Percentiles rank a stretch among this genome's conserved stretches.
These are phyloP conservation scores for Erysimum pusillum DNA, from an alignment of 441 rosid species.

Conservation along the genomic window DNA sequence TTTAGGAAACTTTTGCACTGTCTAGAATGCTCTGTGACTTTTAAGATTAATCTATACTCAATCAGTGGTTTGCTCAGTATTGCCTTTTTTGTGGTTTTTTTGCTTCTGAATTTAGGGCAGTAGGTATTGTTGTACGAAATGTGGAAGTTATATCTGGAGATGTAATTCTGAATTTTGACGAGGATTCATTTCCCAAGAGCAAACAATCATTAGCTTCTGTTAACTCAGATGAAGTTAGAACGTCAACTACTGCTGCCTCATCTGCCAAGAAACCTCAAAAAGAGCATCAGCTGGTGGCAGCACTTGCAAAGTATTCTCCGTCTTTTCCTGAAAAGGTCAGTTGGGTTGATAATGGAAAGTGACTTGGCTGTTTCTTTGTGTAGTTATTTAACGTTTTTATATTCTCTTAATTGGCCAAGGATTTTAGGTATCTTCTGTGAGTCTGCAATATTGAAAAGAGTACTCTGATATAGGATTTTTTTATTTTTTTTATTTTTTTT, in stretches of 20 bases:
- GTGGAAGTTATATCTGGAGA: slow-evolving; percentile 81
- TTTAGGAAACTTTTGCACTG: slow-evolving; percentile 21
- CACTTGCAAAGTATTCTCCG: slow-evolving; percentile 66
- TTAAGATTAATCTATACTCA: slow-evolving; percentile 29
- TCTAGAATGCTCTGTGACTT: slow-evolving; percentile 17
- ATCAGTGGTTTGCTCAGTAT: slow-evolving; percentile 29
- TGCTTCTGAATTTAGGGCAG: slow-evolving; percentile 65
- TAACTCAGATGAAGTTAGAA: slow-evolving; percentile 51
- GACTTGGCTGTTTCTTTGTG: not conserved
- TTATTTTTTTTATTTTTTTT: too few species aligned
- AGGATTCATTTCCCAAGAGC: slow-evolving; percentile 72
- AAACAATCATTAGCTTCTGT: slow-evolving; percentile 58
- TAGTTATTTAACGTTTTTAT: not conserved
- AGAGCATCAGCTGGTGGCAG: slow-evolving; percentile 57
- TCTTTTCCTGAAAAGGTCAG: slow-evolving; percentile 94
- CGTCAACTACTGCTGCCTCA: slow-evolving; percentile 48
- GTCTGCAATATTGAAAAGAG: slow-evolving; percentile 16
- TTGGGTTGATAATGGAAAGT: slow-evolving; percentile 26
- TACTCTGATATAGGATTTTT: not conserved
- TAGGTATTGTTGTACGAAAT: slow-evolving; percentile 75
- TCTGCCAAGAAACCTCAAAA: slow-evolving; percentile 56
- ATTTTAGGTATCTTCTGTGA: slow-evolving; percentile 11
- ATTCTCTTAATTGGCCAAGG: slow-evolving; percentile 14
- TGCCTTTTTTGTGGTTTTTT: slow-evolving; percentile 9
- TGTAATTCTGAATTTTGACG: slow-evolving; percentile 73